phyloP scores from a whole-genome alignment of 306 rosid species.

The Canavalia ensiformis region DNA sequence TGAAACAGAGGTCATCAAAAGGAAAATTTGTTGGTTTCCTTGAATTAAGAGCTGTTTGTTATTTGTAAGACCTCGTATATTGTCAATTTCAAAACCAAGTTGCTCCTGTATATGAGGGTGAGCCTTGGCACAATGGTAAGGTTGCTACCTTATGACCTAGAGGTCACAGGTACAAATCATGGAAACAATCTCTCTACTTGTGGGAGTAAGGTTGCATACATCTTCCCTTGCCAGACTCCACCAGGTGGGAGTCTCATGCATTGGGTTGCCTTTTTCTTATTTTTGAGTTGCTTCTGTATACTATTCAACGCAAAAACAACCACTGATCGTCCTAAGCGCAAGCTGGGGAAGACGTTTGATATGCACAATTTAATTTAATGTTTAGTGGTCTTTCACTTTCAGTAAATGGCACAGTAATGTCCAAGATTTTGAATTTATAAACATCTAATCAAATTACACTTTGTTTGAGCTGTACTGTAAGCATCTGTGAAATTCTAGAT shows the following conservation, averaged over 20 bases:
- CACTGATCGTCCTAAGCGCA: background rate
- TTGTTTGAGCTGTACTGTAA: slow-evolving; percentile 31
- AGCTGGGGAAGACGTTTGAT: background rate
- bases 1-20: background rate
- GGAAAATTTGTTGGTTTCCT: background rate
- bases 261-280: too few relatives aligned
- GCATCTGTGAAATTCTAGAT: background rate
- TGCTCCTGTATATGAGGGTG: slow-evolving; percentile 13
- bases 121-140: slow-evolving; percentile 1
- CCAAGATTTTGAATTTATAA: background rate
- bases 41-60: background rate
- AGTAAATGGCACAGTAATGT: slow-evolving; percentile 3
- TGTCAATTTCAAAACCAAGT: background rate
- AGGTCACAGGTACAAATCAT: background rate
- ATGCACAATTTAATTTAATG: background rate
- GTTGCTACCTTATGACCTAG: background rate
- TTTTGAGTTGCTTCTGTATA: background rate
- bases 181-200: background rate
- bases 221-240: background rate
- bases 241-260: background rate
- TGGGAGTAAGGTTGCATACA: background rate
- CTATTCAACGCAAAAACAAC: background rate
- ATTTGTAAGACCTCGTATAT: background rate
- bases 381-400: slow-evolving; percentile 28
- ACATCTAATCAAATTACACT: slow-evolving; percentile 12